Evolutionary conservation across 345 rosid species (phyloP), one percentile per base, ranked within the genome.

Genomic region (Erucastrum elatum): DNA sequence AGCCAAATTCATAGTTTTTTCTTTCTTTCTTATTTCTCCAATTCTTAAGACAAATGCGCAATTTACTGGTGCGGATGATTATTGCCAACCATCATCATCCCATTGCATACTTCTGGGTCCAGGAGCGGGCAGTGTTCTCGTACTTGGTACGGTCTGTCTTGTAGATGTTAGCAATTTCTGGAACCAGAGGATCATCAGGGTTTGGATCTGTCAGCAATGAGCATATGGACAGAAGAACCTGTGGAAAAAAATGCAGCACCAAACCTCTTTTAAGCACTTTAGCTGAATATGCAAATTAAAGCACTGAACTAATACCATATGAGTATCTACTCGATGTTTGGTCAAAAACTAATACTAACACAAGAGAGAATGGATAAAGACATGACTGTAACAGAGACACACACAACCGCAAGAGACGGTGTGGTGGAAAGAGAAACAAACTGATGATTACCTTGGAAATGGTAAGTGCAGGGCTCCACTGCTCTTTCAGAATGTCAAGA

Each of bases 31-130:
- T 73, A 79, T 73, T 79, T 61, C 70, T 27, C 51, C 56, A 46
- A 1, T 9, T 62, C 64, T 70, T 58, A 51, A 70, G 3, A 77
- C 39, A 72, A 51, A 15, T 34, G 27, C 58, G 58, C 82, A 60
- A 66, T 72, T 12, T 71, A 49, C 63, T 69, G 55, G 75, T 72
- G 68, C 59, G 31, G 46, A 37, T 21, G 8, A 17, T 5, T 55
- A 17, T 55, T 39, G 66, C 37, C 65, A 63, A 27, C 12, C 51
- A 49, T 51, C 53, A 69, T 81, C 82, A 87, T 71, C 86, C 87
- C 91, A 86, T 85, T 51, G 93, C 93, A 72, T 86, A 86, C 76
- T 86, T 89, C 84, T 89, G 91, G 67, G 93, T 87, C 93, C 93
- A 89, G 71, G 88, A 83, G 63, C 87, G 83, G 29, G 91, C 93